Evolutionary conservation across 2,329 filamentous ascomycete species (phyloP).

Genomic region (Canariomyces notabilis): DNA sequence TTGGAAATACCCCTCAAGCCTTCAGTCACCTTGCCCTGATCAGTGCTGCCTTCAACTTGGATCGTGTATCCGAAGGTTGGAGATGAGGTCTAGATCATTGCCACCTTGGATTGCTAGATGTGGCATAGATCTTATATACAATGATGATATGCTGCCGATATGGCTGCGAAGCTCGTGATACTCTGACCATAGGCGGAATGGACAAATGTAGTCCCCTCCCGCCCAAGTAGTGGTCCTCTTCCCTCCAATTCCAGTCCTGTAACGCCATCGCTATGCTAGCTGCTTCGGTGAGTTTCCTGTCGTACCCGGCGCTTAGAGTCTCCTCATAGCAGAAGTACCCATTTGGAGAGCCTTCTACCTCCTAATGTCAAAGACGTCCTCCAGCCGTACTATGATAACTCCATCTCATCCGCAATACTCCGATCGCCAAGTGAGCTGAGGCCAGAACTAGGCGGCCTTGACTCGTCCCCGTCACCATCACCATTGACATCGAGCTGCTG

Average conservation of each 20-base stretch:
- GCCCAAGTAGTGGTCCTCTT: background rate
- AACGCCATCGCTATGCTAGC: constrained; percentile 44
- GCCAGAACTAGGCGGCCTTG: constrained; percentile 48
- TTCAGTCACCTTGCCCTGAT: constrained; percentile 73
- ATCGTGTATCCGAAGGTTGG: constrained; percentile 38
- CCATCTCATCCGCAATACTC: constrained; percentile 43
- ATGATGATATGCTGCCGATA: background rate
- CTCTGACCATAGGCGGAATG: too few species aligned
- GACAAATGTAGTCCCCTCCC: background rate
- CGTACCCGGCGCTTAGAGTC: background rate
- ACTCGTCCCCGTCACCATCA: constrained; percentile 27
- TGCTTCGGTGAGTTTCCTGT: background rate
- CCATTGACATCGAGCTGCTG: constrained; percentile 17
- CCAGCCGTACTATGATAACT: constrained; percentile 30
- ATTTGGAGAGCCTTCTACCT: too few species aligned
- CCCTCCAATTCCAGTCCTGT: constrained; percentile 4
- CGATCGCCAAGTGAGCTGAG: constrained; percentile 53
- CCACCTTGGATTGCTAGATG: background rate
- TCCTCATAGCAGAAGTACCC: too few species aligned
- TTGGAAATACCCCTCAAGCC: constrained; percentile 75
- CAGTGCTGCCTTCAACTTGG: constrained; percentile 72
- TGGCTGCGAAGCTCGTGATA: background rate
- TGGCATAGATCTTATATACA: background rate
- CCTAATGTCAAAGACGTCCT: too few species aligned
- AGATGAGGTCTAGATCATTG: constrained; percentile 1